Evolutionary conservation across 805 yeast genomes (phyloP).

Genomic region (Lipomyces mesembrius): DNA sequence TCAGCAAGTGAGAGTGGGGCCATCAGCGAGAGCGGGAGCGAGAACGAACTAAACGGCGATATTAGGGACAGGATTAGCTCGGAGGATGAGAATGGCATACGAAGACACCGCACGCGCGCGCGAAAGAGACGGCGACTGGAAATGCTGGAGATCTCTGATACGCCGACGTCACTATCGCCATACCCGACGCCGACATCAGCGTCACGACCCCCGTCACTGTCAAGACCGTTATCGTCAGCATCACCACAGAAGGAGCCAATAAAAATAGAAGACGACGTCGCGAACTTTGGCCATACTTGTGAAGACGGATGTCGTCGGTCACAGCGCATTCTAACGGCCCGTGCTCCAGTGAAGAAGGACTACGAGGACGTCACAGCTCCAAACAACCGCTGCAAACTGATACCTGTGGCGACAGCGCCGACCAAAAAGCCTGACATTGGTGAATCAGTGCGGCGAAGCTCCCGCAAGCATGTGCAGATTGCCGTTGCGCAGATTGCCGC

Average conservation of each 20-base stretch:
- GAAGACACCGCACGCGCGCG: conserved; percentile 15
- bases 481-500: neutral
- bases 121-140: conserved; percentile 16
- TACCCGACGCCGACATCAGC: conserved; percentile 7
- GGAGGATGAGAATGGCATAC: conserved; percentile 13
- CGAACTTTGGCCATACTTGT: neutral
- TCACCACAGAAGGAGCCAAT: neutral
- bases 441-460: neutral
- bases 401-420: neutral
- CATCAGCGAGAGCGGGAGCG: neutral
- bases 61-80: conserved; percentile 11
- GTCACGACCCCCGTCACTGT: neutral
- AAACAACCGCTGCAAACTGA: neutral
- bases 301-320: conserved; percentile 20
- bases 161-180: neutral
- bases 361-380: neutral
- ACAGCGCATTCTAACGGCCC: neutral
- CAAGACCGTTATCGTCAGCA: no score
- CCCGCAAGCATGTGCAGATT: neutral
- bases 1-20: conserved; percentile 1
- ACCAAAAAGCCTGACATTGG: neutral
- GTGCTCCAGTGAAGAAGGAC: conserved; percentile 9
- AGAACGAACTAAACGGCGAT: conserved; percentile 6
- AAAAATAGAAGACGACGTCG: neutral
- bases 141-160: neutral